Conservation (phyloP, 371 early-diverging fungal species). For the Dinochytrium kinnereticum region DNA sequence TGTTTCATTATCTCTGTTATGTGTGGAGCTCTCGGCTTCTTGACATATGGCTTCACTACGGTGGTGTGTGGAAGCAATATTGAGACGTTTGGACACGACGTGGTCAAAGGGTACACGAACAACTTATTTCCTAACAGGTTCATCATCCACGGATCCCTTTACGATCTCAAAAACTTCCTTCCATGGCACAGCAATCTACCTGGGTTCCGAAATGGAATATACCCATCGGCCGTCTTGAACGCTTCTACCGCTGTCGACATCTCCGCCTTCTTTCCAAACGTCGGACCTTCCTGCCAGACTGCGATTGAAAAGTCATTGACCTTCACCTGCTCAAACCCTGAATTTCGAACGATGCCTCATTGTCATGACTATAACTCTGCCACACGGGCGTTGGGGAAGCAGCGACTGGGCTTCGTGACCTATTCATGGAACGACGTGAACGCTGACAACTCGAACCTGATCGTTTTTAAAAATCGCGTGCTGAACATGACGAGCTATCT, state of each 20-base stretch:
- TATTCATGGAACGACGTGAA: conserved; percentile 45
- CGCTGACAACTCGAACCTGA: conserved; percentile 19
- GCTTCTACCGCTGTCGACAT: conserved; percentile 2
- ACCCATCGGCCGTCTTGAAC: not conserved
- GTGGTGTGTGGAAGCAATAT: conserved; percentile 36
- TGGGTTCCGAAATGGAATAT: conserved; percentile 15
- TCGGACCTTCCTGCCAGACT: not conserved
- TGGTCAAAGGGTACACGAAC: conserved; percentile 15
- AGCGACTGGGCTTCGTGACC: conserved; percentile 30
- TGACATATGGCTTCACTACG: conserved; percentile 52
- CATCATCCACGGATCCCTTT: conserved; percentile 47
- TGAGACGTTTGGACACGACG: not conserved
- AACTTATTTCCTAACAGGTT: conserved; percentile 28
- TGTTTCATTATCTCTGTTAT: conserved; percentile 71
- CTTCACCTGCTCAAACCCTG: conserved; percentile 26
- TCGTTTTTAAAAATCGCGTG: conserved; percentile 39
- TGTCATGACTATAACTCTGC: conserved; percentile 29
- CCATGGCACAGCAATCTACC: conserved; percentile 23
- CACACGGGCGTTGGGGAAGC: not conserved
- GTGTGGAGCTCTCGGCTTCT: conserved; percentile 47
- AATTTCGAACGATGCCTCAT: conserved; percentile 19
- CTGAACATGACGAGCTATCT: conserved; percentile 42
- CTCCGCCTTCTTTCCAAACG: conserved; percentile 9
- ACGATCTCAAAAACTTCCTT: conserved; percentile 30
- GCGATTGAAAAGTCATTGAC: conserved; percentile 13